Evolutionary conservation across 176 grass and related monocot species (phyloP).

Genomic region (Eleusine coracana): DNA sequence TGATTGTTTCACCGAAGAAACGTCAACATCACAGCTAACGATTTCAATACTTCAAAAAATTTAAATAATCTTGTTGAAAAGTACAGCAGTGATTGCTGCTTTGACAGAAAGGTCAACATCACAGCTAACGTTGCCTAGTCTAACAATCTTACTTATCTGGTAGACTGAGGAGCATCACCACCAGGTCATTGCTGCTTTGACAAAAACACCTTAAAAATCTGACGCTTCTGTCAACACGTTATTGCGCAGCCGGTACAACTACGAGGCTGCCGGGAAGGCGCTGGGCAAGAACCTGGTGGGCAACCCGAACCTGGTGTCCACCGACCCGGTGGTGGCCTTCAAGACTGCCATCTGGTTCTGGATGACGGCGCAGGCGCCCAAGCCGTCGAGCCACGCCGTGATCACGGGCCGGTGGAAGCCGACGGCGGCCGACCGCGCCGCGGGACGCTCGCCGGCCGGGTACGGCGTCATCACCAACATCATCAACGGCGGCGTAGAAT

Average conservation of each 20-base stretch:
- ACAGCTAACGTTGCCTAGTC: not conserved
- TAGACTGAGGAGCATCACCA: not conserved
- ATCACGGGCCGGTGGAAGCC: constrained; percentile 46
- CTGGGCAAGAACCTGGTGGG: constrained; percentile 46
- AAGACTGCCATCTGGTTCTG: constrained; percentile 71
- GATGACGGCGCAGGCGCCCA: constrained; percentile 56
- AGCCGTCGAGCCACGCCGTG: constrained; percentile 64
- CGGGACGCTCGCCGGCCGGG: constrained; percentile 34
- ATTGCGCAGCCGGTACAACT: constrained; percentile 47
- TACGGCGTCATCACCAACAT: constrained; percentile 75
- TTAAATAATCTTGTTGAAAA: not conserved
- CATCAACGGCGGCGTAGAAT: constrained; percentile 74
- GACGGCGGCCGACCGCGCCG: constrained; percentile 22
- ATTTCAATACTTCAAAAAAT: not conserved
- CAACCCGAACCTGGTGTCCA: constrained; percentile 58
- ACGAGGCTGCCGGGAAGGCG: constrained; percentile 37
- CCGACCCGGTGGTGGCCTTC: constrained; percentile 54
- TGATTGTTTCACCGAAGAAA: not conserved
- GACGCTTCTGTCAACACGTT: not conserved
- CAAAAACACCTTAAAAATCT: not conserved
- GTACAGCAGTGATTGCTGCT: not conserved
- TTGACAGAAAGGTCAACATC: no score
- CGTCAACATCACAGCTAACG: not conserved
- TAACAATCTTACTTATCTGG: not conserved
- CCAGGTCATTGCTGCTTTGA: not conserved